Evolutionary conservation across 257 asterid genomes (phyloP).

Genomic region (Jacaranda mimosifolia): DNA sequence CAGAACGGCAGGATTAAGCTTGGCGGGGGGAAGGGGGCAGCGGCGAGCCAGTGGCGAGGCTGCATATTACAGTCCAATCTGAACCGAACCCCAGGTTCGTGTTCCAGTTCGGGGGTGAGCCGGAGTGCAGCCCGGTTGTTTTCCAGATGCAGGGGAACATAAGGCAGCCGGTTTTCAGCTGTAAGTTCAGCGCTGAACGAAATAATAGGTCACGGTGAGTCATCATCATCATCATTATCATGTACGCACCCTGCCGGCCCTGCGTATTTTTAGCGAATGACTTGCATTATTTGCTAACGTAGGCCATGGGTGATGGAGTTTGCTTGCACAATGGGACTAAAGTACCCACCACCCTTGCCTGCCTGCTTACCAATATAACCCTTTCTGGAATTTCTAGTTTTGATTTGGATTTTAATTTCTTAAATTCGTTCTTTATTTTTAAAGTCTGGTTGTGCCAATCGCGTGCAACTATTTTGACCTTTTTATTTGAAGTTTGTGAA

Average conservation of each 20-base stretch:
- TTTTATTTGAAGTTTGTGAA: too few relatives aligned
- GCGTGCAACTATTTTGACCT: too few relatives aligned
- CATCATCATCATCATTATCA: not conserved
- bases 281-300: conserved; percentile 38
- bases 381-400: conserved; percentile 12
- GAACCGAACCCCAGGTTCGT: conserved; percentile 89
- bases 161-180: conserved; percentile 91
- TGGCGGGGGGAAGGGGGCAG: conserved; percentile 32
- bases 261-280: conserved; percentile 38
- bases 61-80: conserved; percentile 73
- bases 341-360: conserved; percentile 34
- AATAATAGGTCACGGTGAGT: conserved; percentile 84
- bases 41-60: conserved; percentile 51
- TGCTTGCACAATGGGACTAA: not conserved
- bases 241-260: not conserved
- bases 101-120: conserved; percentile 91
- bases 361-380: conserved; percentile 22
- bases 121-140: conserved; percentile 92
- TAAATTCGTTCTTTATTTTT: not conserved
- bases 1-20: conserved; percentile 85
- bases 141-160: conserved; percentile 85
- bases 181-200: conserved; percentile 87
- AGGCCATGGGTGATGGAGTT: conserved; percentile 25
- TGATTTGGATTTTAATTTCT: not conserved
- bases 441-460: too few relatives aligned